Evolutionary conservation across 1,284 basidiomycete species (phyloP).

Genomic region (Cutaneotrichosporon sp.): DNA sequence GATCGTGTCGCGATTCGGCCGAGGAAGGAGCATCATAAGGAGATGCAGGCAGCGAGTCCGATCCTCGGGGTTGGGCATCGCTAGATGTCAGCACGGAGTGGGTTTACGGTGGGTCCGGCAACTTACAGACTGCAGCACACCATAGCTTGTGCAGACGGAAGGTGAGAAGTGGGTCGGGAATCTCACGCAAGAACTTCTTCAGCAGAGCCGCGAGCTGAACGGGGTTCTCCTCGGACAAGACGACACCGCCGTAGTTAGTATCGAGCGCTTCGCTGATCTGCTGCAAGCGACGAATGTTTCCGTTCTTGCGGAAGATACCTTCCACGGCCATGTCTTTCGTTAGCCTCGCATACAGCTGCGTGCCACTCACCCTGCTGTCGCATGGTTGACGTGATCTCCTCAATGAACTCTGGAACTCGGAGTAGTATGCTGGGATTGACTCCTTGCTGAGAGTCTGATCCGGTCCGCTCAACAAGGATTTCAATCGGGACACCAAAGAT

Average conservation of each 20-base stretch:
- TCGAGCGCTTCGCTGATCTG: slow-evolving; percentile 89
- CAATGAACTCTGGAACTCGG: slow-evolving; percentile 92
- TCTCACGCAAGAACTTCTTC: slow-evolving; percentile 93
- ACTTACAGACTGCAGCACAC: slow-evolving; percentile 78
- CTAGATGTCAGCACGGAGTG: slow-evolving; percentile 53
- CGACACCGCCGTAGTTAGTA: slow-evolving; percentile 81
- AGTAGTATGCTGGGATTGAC: slow-evolving; percentile 81
- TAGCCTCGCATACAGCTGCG: background rate
- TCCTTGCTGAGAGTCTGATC: slow-evolving; percentile 77
- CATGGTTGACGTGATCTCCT: slow-evolving; percentile 97
- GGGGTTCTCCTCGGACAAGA: slow-evolving; percentile 89
- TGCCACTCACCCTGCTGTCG: slow-evolving; percentile 84
- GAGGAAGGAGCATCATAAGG: slow-evolving; percentile 80
- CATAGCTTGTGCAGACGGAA: slow-evolving; percentile 87
- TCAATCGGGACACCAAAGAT: slow-evolving; percentile 93
- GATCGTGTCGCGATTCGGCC: slow-evolving; percentile 91
- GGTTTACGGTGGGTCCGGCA: background rate
- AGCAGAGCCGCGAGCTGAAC: slow-evolving; percentile 94
- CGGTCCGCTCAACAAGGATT: slow-evolving; percentile 88
- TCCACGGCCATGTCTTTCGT: slow-evolving; percentile 89
- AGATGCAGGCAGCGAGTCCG: slow-evolving; percentile 80
- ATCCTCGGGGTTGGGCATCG: slow-evolving; percentile 68
- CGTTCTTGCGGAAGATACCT: slow-evolving; percentile 97
- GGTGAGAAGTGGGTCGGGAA: slow-evolving; percentile 94
- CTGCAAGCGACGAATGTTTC: slow-evolving; percentile 89